Evolutionary conservation across 1,139 yeast species (phyloP).

Genomic region (Lipomyces yarrowii): DNA sequence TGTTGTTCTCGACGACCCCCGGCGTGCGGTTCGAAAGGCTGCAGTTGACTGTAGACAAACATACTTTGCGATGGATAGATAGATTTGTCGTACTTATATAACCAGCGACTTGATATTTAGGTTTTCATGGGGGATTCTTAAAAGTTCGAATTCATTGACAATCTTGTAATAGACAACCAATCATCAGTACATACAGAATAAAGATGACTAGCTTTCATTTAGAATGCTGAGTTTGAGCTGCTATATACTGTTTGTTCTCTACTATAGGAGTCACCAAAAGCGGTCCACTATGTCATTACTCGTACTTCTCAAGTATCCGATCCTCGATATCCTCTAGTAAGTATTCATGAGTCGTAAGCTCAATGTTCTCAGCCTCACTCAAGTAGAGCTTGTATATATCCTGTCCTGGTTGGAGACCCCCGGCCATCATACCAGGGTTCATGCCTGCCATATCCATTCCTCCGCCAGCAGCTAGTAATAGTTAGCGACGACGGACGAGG

Average conservation of each 20-base stretch:
- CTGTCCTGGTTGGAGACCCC: slow-evolving; percentile 51
- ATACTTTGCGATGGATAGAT: slow-evolving; percentile 50
- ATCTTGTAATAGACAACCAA: background rate
- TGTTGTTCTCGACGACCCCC: slow-evolving; percentile 68
- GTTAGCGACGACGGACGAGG: background rate
- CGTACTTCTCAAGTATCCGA: slow-evolving; percentile 53
- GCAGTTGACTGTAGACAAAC: slow-evolving; percentile 80
- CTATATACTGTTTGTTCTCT: background rate
- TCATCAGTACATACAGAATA: background rate
- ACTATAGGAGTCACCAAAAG: background rate
- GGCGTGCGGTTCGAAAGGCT: slow-evolving; percentile 70
- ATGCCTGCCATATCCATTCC: slow-evolving; percentile 30
- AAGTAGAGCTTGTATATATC: slow-evolving; percentile 58
- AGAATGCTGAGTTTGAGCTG: background rate
- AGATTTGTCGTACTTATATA: background rate
- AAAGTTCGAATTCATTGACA: background rate
- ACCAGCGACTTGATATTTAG: background rate
- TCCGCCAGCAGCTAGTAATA: slow-evolving; percentile 22
- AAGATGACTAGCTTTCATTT: background rate
- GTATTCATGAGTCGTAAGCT: slow-evolving; percentile 61
- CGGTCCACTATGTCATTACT: background rate
- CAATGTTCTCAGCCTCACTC: slow-evolving; percentile 76
- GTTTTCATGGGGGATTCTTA: background rate
- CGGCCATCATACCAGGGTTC: slow-evolving; percentile 38
- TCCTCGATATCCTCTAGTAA: slow-evolving; percentile 66